Percentiles rank a stretch among this genome's conserved stretches.
Conservation (phyloP, 2,329 filamentous ascomycete species). For the Bimuria novae-zelandiae region DNA sequence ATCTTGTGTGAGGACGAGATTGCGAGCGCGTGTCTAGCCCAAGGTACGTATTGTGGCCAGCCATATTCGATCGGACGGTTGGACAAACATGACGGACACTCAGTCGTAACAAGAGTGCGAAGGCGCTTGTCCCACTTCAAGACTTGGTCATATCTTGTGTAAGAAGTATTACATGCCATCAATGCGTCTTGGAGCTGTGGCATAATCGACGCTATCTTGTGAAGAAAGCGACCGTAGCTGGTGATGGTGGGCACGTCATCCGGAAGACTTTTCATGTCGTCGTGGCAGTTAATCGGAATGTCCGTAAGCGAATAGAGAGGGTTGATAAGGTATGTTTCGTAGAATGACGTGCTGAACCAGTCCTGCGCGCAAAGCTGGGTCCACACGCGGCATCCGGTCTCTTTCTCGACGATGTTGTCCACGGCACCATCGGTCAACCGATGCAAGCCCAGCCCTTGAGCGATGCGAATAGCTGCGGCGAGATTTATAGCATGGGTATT, state of each 20-base stretch:
- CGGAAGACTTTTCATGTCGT: constrained; percentile 25
- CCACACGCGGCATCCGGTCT: constrained; percentile 44
- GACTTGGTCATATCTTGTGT: constrained; percentile 47
- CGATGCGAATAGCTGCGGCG: constrained; percentile 51
- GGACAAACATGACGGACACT: constrained; percentile 37
- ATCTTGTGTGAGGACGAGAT: constrained; percentile 36
- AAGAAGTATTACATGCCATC: constrained; percentile 39
- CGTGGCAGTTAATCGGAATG: constrained; percentile 38
- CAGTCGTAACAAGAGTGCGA: constrained; percentile 35
- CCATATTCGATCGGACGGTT: constrained; percentile 30
- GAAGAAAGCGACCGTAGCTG: constrained; percentile 38
- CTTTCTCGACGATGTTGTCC: constrained; percentile 16
- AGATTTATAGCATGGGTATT: constrained; percentile 52
- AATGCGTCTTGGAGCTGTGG: constrained; percentile 43
- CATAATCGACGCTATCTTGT: constrained; percentile 44
- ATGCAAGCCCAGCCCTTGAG: constrained; percentile 52
- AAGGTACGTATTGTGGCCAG: constrained; percentile 41
- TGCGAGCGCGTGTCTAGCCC: neutral
- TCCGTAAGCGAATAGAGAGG: constrained; percentile 32
- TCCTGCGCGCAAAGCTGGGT: constrained; percentile 46
- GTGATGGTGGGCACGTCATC: constrained; percentile 31
- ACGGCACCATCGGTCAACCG: constrained; percentile 31
- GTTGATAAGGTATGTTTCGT: constrained; percentile 44
- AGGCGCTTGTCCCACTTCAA: constrained; percentile 42
- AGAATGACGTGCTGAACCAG: constrained; percentile 49